phyloP scores from a whole-genome alignment of 2,329 filamentous ascomycete genomes.

The Talaromyces amestolkiae region DNA sequence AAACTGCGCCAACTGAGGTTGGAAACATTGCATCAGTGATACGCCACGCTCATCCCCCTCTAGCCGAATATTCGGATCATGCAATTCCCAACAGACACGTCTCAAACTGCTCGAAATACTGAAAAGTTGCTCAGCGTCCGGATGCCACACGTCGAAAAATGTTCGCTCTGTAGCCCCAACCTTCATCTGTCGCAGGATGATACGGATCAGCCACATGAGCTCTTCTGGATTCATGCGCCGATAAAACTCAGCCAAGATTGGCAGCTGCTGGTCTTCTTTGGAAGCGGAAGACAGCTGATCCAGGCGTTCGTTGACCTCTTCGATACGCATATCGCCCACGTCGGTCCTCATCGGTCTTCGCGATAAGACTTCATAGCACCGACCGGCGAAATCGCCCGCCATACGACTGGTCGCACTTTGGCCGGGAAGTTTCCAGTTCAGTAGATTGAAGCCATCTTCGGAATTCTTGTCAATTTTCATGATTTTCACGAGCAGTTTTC shows the following conservation, averaged over 20 bases:
- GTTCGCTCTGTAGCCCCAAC: conserved; percentile 81
- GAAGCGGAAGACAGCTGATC: conserved; percentile 72
- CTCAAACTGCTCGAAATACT: conserved; percentile 87
- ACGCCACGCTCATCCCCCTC: conserved; percentile 73
- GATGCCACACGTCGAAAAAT: conserved; percentile 78
- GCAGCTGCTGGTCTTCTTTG: conserved; percentile 79
- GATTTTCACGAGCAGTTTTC: conserved; percentile 83
- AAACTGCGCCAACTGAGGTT: conserved; percentile 91
- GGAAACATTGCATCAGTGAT: conserved; percentile 88
- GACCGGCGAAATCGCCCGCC: conserved; percentile 87
- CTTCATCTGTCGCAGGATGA: conserved; percentile 79
- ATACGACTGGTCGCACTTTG: conserved; percentile 60
- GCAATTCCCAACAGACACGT: conserved; percentile 91
- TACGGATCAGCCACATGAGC: conserved; percentile 89
- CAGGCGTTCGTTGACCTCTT: conserved; percentile 81
- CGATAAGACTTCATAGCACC: conserved; percentile 81
- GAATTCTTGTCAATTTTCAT: conserved; percentile 90
- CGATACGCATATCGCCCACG: conserved; percentile 77
- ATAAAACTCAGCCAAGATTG: conserved; percentile 81
- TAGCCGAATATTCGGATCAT: conserved; percentile 68
- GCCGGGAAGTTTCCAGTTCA: conserved; percentile 90
- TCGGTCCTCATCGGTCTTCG: conserved; percentile 75
- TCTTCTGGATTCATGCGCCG: conserved; percentile 89
- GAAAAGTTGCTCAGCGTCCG: conserved; percentile 73
- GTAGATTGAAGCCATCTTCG: conserved; percentile 77